A percentile compares a stretch with the other conserved stretches of the same genome.
phyloP scores from a whole-genome alignment of 495 filamentous ascomycete species.

The Glonium stellatum region DNA sequence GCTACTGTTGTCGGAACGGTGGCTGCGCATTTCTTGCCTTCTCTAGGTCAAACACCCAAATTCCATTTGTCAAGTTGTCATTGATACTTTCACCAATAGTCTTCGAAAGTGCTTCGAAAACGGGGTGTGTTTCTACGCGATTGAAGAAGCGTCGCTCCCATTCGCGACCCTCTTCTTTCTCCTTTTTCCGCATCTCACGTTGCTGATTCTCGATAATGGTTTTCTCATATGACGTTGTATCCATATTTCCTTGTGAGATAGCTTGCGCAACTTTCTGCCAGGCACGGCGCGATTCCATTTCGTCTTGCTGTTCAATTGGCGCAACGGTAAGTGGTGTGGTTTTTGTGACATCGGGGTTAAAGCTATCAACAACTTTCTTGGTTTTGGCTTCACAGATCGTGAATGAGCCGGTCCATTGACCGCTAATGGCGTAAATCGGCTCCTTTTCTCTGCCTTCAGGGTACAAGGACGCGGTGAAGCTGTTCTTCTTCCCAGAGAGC shows the following conservation, averaged over 20 bases:
- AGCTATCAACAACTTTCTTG: slow-evolving; percentile 64
- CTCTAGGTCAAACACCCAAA: slow-evolving; percentile 74
- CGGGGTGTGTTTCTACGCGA: slow-evolving; percentile 46
- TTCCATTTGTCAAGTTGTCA: slow-evolving; percentile 73
- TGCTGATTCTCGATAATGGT: slow-evolving; percentile 86
- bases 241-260: slow-evolving; percentile 76
- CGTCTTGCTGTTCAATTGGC: slow-evolving; percentile 73
- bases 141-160: slow-evolving; percentile 87
- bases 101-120: slow-evolving; percentile 53
- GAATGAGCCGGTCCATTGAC: slow-evolving; percentile 86
- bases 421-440: slow-evolving; percentile 74
- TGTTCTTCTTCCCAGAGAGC: slow-evolving; percentile 93
- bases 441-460: slow-evolving; percentile 74
- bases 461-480: slow-evolving; percentile 69
- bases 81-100: slow-evolving; percentile 49
- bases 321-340: slow-evolving; percentile 64
- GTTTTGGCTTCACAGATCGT: slow-evolving; percentile 63
- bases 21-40: slow-evolving; percentile 51
- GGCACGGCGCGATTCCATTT: slow-evolving; percentile 78
- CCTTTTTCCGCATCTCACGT: slow-evolving; percentile 72
- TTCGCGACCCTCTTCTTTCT: slow-evolving; percentile 67
- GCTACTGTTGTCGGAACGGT: slow-evolving; percentile 16
- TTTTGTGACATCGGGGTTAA: slow-evolving; percentile 55
- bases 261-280: slow-evolving; percentile 79
- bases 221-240: slow-evolving; percentile 70